These are phyloP conservation scores for Tephrocybe sp. DNA, from an alignment of 768 basidiomycete species.

Conservation along the genomic window DNA sequence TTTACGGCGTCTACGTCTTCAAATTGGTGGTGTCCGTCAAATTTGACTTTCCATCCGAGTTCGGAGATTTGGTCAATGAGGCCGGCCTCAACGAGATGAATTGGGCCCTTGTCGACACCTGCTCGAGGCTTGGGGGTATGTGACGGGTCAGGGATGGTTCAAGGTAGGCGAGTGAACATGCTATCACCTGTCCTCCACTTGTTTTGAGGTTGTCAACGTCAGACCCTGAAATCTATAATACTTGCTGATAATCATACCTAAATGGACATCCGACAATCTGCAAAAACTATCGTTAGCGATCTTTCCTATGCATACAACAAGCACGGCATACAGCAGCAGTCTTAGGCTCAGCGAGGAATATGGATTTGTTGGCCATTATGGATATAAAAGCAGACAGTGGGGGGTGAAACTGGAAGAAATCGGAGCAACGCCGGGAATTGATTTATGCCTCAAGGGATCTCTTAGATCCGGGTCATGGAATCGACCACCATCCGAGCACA, in stretches of 20 bases:
- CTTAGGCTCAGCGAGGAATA: slow-evolving; percentile 65
- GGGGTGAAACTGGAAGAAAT: neutral
- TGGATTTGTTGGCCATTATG: slow-evolving; percentile 30
- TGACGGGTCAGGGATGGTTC: slow-evolving; percentile 12
- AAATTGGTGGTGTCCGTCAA: slow-evolving; percentile 89
- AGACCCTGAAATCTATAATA: slow-evolving; percentile 2
- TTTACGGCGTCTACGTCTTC: slow-evolving; percentile 60
- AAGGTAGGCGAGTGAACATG: neutral
- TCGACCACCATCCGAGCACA: neutral
- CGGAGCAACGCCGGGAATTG: neutral
- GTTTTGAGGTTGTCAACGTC: slow-evolving; percentile 1
- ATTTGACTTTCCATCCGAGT: slow-evolving; percentile 87
- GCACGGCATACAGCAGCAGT: slow-evolving; percentile 68
- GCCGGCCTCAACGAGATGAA: slow-evolving; percentile 85
- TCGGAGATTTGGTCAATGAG: slow-evolving; percentile 70
- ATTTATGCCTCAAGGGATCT: slow-evolving; percentile 3
- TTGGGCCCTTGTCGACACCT: slow-evolving; percentile 87
- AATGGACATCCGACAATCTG: slow-evolving; percentile 96
- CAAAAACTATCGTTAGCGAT: slow-evolving; percentile 12
- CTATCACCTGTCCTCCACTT: slow-evolving; percentile 67
- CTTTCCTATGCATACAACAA: neutral
- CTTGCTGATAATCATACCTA: slow-evolving; percentile 56
- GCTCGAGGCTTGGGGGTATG: slow-evolving; percentile 54
- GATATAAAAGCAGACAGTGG: neutral
- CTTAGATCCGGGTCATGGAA: slow-evolving; percentile 4